Evolutionary conservation across 106 monocot genomes (phyloP).

Genomic region (Gastrodia elata): DNA sequence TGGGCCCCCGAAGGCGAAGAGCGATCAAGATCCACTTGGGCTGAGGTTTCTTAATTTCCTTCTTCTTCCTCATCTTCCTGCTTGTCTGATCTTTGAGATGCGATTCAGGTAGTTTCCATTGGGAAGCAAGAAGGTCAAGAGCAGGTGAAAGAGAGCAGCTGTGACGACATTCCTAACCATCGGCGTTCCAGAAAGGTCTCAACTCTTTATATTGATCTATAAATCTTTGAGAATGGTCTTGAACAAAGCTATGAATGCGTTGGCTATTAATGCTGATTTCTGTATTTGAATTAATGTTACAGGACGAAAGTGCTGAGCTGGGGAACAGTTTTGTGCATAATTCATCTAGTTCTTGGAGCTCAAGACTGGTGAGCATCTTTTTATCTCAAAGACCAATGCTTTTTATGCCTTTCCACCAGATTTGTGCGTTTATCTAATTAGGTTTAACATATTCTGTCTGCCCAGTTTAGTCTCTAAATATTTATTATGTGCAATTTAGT

Average conservation of each 20-base stretch:
- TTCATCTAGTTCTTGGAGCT: not conserved
- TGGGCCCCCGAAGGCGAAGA: slow-evolving; percentile 1
- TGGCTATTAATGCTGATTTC: not conserved
- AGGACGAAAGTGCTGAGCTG: slow-evolving; percentile 12
- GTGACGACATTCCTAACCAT: slow-evolving; percentile 2
- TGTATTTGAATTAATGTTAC: not conserved
- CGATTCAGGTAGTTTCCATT: slow-evolving; percentile 27
- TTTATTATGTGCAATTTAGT: too few species aligned
- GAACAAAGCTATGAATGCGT: not conserved
- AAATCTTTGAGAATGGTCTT: not conserved
- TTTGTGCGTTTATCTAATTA: too few species aligned
- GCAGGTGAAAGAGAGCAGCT: slow-evolving; percentile 11
- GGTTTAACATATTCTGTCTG: too few species aligned
- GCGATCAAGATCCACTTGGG: slow-evolving; percentile 68
- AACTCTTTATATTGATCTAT: not conserved
- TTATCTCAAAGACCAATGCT: not conserved
- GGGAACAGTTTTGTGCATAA: not conserved
- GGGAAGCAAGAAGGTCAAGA: slow-evolving; percentile 16
- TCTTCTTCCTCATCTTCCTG: not conserved
- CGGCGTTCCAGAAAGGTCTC: slow-evolving; percentile 10
- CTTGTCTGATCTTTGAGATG: not conserved
- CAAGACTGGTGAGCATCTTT: slow-evolving; percentile 17
- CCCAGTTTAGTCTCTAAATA: too few species aligned
- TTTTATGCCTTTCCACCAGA: too few species aligned
- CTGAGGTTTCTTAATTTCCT: slow-evolving; percentile 30